Evolutionary conservation across 805 yeast genomes (phyloP).

Genomic region (Teunomyces cretensis): DNA sequence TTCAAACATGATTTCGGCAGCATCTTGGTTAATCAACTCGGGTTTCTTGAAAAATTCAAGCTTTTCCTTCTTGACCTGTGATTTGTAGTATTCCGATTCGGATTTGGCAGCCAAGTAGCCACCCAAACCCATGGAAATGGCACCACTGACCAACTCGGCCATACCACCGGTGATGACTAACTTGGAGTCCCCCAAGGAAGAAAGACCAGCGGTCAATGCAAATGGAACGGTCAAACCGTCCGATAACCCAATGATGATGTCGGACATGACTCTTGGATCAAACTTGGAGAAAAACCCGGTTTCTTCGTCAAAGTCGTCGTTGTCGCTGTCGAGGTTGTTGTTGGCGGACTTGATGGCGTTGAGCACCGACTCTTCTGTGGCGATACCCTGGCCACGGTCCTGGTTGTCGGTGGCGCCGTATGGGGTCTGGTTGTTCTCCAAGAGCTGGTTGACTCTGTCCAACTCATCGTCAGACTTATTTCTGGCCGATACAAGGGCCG

Average conservation of each 20-base stretch:
- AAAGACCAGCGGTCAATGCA: slow-evolving; percentile 94
- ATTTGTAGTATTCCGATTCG: slow-evolving; percentile 72
- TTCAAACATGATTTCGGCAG: slow-evolving; percentile 77
- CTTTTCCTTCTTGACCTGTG: slow-evolving; percentile 72
- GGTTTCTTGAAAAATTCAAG: slow-evolving; percentile 63
- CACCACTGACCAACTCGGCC: slow-evolving; percentile 96
- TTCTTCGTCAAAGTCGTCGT: slow-evolving; percentile 21
- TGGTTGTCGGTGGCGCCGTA: slow-evolving; percentile 33
- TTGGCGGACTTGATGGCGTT: slow-evolving; percentile 28
- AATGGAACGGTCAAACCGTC: slow-evolving; percentile 99
- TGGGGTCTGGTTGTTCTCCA: slow-evolving; percentile 33
- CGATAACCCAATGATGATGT: slow-evolving; percentile 86
- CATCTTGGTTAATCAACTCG: slow-evolving; percentile 67
- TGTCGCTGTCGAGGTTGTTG: slow-evolving; percentile 19
- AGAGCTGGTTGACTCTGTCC: slow-evolving; percentile 28
- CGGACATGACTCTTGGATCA: slow-evolving; percentile 93
- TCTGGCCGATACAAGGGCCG: slow-evolving; percentile 21
- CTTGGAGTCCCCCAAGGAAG: slow-evolving; percentile 84
- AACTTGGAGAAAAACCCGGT: slow-evolving; percentile 49
- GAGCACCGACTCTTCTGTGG: slow-evolving; percentile 36
- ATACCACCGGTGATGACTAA: slow-evolving; percentile 96
- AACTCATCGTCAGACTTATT: slow-evolving; percentile 30
- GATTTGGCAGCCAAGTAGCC: slow-evolving; percentile 94
- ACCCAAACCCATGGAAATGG: slow-evolving; percentile 97
- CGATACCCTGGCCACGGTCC: slow-evolving; percentile 36